Evolutionary conservation across 2,329 filamentous ascomycete species (phyloP), one percentile per base, ranked within the genome.

Genomic region (Cladorrhinum sp.): DNA sequence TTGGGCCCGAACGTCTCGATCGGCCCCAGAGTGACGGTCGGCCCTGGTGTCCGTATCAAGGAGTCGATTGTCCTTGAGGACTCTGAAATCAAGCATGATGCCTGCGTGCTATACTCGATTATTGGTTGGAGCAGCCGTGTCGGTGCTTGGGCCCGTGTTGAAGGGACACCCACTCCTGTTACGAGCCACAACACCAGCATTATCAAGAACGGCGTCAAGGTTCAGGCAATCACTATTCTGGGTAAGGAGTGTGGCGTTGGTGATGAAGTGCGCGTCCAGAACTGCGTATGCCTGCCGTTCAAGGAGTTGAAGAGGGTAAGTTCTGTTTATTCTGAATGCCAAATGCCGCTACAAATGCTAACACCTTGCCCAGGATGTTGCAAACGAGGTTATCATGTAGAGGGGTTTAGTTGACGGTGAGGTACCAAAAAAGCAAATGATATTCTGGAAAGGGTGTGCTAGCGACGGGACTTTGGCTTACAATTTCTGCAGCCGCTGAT

Each of bases 181-280:
- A 88, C 84, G 57, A 96, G 90, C 80, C 94, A 98, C 79, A 90
- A 86, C 58, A 98, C 94, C 14, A 96, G 90, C 77, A 92, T 98
- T 70, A 83, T 98, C 76, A 98, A 97, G 86, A 96, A 97, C 72
- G 95, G 95, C 56, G 88, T 98, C 76, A 98, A 98, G 82, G 95
- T 99, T 56, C 95, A 98, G 82, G 96, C 92, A 76, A 95, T 98
- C 73, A 98, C 94, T 52, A 99, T 98, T 68, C 77, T 99, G 65
- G 94, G 94, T 73, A 97, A 98, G 82, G 95, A 99, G 76, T 98
- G 94, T 72, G 86, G 82, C 59, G 95, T 98, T 28, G 92, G 89
- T 3, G 95, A 99, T 70, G 95, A 98, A 77, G 88, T 98, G 10
- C 86, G 92, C 65, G 92, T 99, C 69, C 94, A 98, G 80, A 98